Evolutionary conservation across 2,329 filamentous ascomycete genomes (phyloP).

Genomic region (Juglanconis sp.): DNA sequence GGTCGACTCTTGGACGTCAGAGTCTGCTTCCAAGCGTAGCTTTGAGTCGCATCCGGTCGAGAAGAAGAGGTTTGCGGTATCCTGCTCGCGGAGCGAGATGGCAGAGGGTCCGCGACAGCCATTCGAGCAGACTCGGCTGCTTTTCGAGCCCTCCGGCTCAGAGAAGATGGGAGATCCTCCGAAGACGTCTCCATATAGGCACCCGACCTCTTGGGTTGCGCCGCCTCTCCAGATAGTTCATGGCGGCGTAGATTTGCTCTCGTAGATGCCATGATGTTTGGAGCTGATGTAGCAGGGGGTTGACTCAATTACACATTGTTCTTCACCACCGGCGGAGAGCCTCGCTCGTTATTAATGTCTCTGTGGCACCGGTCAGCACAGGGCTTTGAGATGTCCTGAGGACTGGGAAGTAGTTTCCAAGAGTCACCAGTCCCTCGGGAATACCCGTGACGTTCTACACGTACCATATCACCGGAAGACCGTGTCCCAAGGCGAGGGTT

Average conservation of each 20-base stretch:
- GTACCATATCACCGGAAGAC: slow-evolving; percentile 4
- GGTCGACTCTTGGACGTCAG: slow-evolving; percentile 42
- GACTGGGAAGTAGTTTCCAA: no score
- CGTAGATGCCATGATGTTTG: slow-evolving; percentile 31
- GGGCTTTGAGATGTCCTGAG: background rate
- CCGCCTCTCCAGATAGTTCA: slow-evolving; percentile 24
- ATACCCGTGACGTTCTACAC: background rate
- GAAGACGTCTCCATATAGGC: slow-evolving; percentile 26
- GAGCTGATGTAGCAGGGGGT: slow-evolving; percentile 17
- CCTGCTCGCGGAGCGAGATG: slow-evolving; percentile 27
- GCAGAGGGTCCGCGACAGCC: background rate
- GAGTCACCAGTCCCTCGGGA: background rate
- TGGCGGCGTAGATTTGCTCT: slow-evolving; percentile 26
- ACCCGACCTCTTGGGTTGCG: slow-evolving; percentile 25
- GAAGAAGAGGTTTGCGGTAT: slow-evolving; percentile 34
- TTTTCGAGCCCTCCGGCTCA: slow-evolving; percentile 26
- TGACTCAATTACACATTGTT: slow-evolving; percentile 17
- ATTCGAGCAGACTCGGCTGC: slow-evolving; percentile 22
- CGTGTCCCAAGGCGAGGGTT: background rate
- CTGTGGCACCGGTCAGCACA: slow-evolving; percentile 5
- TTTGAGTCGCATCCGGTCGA: slow-evolving; percentile 25
- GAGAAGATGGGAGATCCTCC: slow-evolving; percentile 23
- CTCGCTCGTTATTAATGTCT: slow-evolving; percentile 14
- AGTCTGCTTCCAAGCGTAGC: slow-evolving; percentile 30
- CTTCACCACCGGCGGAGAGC: slow-evolving; percentile 11